Base-by-base conservation (phyloP, 176 grass and related monocot species). In the Triticum monococcum region DNA sequence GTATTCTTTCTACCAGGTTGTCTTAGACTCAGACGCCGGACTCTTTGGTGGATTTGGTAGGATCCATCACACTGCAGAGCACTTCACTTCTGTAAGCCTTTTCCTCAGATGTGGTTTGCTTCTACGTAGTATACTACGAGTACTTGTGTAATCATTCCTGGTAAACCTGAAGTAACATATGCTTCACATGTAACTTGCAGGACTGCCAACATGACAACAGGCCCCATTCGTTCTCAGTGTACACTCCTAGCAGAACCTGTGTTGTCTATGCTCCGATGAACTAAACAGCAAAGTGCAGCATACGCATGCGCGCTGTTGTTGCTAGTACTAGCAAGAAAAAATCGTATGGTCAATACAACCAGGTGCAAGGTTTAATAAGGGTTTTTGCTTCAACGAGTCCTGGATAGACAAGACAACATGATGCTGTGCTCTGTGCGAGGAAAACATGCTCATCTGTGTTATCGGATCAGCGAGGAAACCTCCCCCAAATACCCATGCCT, bases 21-120 rank as follows among this genome's bases (percentile, higher is more conserved):
- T 83, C 67, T 83, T 99, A 74, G 97, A 99, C 87, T 99, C 97
- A 3, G 97, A 99, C 46, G 94, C 93, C 89, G 87, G 81, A 33
- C 61, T 90, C n/a, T 99, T 96, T 81, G 97, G 97, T 69, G 97
- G 97, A 83, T 99, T 96, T 72, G 78, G 86, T 67, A 88, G 94
- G 71, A 92, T 99, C 70, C 85, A 96, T 94, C 94, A 96, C 37
- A 78, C 18, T 2, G 90, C 89, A 37, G 92, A 99, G 45, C 93
- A 91, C 89, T 99, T 99, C 83, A 89, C 85, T 45, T 54, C 33
- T 38, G 97, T 99, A 93, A 90, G 97, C 37, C 46, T 43, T 82
- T 82, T 80, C 36, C 72, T 81, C 67, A 0, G 5, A 56, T 14
- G 23, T 54, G 64, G 23, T 24, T 72, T 72, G 17, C 38, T 59